Evolutionary conservation across 345 rosid genomes (phyloP).

Genomic region (Mallotus nudiflorus): DNA sequence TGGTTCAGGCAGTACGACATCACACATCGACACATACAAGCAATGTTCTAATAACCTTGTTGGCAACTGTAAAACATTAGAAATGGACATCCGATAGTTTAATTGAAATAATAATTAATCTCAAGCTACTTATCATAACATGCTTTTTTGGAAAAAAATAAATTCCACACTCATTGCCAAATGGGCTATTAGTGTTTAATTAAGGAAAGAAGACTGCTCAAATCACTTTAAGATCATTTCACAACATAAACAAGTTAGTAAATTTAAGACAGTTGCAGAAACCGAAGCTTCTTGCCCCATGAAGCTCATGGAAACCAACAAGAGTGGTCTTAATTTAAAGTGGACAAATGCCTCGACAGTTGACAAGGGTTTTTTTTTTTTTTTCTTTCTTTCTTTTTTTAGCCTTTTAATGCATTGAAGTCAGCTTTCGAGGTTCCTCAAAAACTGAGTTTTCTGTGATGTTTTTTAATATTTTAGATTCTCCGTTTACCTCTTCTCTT

Average conservation of each 20-base stretch:
- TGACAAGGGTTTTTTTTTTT: constrained; percentile 24
- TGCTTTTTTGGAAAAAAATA: too few relatives aligned
- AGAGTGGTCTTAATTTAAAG: constrained; percentile 17
- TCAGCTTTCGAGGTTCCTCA: constrained; percentile 34
- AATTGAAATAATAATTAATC: too few relatives aligned
- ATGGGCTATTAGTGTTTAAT: too few relatives aligned
- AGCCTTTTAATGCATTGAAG: constrained; percentile 31
- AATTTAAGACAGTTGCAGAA: constrained; percentile 22
- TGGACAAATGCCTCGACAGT: constrained; percentile 38
- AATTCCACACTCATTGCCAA: too few relatives aligned
- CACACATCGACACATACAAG: not conserved
- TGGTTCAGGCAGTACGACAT: too few relatives aligned
- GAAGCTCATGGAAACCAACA: constrained; percentile 15
- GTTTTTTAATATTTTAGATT: not conserved
- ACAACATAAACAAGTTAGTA: not conserved
- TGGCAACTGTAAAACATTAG: too few relatives aligned
- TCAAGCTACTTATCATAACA: too few relatives aligned
- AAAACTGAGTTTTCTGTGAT: constrained; percentile 30
- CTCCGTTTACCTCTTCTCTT: not conserved
- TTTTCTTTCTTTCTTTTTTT: constrained; percentile 7
- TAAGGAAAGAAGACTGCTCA: not conserved
- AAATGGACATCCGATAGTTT: too few relatives aligned
- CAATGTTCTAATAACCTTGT: too few relatives aligned
- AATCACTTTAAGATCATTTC: not conserved
- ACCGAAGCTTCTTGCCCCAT: constrained; percentile 48